Evolutionary conservation across 768 basidiomycete species (phyloP).

Genomic region (Chalciporus chontae): DNA sequence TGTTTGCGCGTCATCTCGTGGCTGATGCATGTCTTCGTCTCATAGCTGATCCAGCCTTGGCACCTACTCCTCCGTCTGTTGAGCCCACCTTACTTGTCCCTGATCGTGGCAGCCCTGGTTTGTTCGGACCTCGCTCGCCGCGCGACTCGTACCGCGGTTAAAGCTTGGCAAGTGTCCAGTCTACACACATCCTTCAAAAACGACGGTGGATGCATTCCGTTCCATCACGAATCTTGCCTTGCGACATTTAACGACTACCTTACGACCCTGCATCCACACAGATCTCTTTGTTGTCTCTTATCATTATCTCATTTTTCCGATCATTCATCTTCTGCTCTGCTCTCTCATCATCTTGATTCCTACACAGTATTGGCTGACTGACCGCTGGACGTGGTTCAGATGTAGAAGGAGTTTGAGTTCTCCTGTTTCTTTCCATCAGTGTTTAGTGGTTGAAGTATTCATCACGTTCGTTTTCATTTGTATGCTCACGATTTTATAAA

Average conservation of each 20-base stretch:
- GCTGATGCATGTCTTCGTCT: conserved; percentile 5
- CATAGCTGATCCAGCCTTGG: conserved; percentile 54
- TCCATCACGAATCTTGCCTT: not conserved
- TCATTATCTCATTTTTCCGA: conserved; percentile 23
- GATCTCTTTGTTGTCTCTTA: conserved; percentile 15
- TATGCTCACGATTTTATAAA: not conserved
- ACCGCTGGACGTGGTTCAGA: not conserved
- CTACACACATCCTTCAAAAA: not conserved
- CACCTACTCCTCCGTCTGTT: conserved; percentile 58
- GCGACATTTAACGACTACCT: conserved; percentile 20
- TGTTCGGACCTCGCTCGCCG: conserved; percentile 79
- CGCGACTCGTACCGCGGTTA: conserved; percentile 33
- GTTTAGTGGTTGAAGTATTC: too few relatives aligned
- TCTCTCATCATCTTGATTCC: conserved; percentile 3
- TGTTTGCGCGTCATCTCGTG: conserved; percentile 8
- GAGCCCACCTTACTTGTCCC: conserved; percentile 62
- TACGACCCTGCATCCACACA: conserved; percentile 11
- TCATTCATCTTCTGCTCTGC: not conserved
- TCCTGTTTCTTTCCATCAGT: too few relatives aligned
- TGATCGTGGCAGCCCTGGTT: conserved; percentile 53
- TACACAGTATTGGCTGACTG: not conserved
- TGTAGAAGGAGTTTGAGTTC: not conserved
- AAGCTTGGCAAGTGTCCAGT: not conserved
- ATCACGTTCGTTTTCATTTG: not conserved
- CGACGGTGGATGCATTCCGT: not conserved